These are phyloP conservation scores for Nitzschia sp. DNA, from an alignment of 108 stramenopile species.

Conservation along the genomic window DNA sequence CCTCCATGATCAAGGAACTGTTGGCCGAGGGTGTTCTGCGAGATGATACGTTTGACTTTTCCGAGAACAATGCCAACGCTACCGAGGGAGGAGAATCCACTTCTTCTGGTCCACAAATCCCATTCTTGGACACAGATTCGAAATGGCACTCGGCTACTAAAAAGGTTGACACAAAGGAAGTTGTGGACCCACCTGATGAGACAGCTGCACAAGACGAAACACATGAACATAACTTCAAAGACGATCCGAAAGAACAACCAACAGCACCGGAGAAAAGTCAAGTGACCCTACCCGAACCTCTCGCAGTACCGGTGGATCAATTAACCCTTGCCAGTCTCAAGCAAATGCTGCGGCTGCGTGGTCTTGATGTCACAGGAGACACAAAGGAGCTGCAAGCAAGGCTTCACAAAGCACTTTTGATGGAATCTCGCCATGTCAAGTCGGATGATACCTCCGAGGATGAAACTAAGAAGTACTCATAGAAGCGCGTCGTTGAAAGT, in stretches of 20 bases:
- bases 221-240: neutral
- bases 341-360: constrained; percentile 64
- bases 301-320: constrained; percentile 63
- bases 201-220: neutral
- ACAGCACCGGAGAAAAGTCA: neutral
- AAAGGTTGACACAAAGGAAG: neutral
- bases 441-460: too few species aligned
- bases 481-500: too few species aligned
- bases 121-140: constrained; percentile 57
- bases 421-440: too few species aligned
- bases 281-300: neutral
- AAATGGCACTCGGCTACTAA: constrained; percentile 39
- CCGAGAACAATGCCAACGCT: constrained; percentile 58
- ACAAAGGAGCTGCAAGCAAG: constrained; percentile 78
- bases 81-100: constrained; percentile 40
- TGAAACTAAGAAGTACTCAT: too few species aligned
- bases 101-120: constrained; percentile 50
- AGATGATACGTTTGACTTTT: constrained; percentile 72
- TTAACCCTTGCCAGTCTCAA: constrained; percentile 77
- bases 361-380: constrained; percentile 68
- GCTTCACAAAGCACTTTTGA: constrained; percentile 39
- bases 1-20: constrained; percentile 57
- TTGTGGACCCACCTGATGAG: neutral
- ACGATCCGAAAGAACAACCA: neutral
- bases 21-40: constrained; percentile 58